phyloP scores from a whole-genome alignment of 108 stramenopile genomes.

The Pelagomonas calceolata region DNA sequence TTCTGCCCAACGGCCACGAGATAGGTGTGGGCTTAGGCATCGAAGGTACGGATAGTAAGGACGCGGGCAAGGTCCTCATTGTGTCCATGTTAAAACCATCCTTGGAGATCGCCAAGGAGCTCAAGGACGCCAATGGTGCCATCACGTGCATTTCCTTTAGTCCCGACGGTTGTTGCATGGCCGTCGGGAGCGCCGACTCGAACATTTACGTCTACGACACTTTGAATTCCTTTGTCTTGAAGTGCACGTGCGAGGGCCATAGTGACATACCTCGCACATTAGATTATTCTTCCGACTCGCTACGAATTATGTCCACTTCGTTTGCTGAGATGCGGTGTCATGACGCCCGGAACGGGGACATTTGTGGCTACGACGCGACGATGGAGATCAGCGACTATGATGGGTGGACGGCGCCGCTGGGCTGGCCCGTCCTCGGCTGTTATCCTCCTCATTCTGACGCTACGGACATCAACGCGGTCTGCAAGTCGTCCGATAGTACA shows the following conservation, averaged over 20 bases:
- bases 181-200: slow-evolving; percentile 31
- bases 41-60: not conserved
- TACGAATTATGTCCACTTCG: slow-evolving; percentile 19
- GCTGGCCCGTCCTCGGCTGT: slow-evolving; percentile 12
- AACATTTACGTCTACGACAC: slow-evolving; percentile 33
- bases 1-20: slow-evolving; percentile 25
- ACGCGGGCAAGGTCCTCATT: slow-evolving; percentile 17
- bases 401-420: slow-evolving; percentile 14
- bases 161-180: slow-evolving; percentile 33
- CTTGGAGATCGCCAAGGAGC: slow-evolving; percentile 24
- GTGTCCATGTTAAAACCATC: slow-evolving; percentile 6
- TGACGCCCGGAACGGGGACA: slow-evolving; percentile 15
- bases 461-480: not conserved
- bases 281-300: slow-evolving; percentile 28
- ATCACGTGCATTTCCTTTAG: slow-evolving; percentile 28
- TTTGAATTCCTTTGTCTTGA: slow-evolving; percentile 13
- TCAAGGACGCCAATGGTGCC: slow-evolving; percentile 24
- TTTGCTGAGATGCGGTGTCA: slow-evolving; percentile 21
- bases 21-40: slow-evolving; percentile 25
- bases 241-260: slow-evolving; percentile 26
- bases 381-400: slow-evolving; percentile 30
- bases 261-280: slow-evolving; percentile 24
- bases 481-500: not conserved
- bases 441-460: not conserved
- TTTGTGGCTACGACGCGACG: not conserved